Base-by-base conservation (phyloP, 805 yeast genomes). In the Ogataea glucozyma region DNA sequence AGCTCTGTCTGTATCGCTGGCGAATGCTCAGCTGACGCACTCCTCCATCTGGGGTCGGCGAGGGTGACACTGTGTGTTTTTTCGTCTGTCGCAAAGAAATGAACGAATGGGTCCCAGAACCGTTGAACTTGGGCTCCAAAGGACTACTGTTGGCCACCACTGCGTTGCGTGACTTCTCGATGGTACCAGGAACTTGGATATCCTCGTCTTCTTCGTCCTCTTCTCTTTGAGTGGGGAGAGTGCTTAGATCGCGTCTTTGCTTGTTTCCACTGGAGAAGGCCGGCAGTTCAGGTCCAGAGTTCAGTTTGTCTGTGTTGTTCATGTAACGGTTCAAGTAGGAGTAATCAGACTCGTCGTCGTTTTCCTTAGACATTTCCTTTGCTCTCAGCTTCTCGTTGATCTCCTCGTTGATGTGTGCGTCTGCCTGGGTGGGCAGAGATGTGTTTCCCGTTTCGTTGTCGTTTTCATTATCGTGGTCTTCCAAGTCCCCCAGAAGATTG, bases 111-210 rank as follows among this genome's bases (percentile, higher is more conserved):
- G n/a, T n/a, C n/a, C 24, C n/a, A 9, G 34, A 20, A n/a, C 7
- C 23, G 34, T 22, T 24, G 8, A 21, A 16, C 14, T 31, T 41
- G 17, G 40, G 35, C 21, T 37, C 30, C 21, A 44, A 16, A 7
- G 56, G 56, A 23, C 52, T 49, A 38, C 46, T 34, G 24, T 41
- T 19, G 6, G 47, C 33, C 13, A 47, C 20, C 4, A 35, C 38
- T 2, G 27, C 40, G 6, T 34, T 16, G 1, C 48, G 38, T 4
- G 47, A 39, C 24, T 43, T 51, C 26, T 54, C 56, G 6, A 47
- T 40, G 1, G 58, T 53, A 6, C 56, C 60, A 4, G 58, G 58
- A 18, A 56, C 58, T 35, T 54, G 58, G 8, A 56, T 40, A n/a
- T 45, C 51, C 10, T 41, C 43, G 9, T 37, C 38, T 11, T 19